These are phyloP conservation scores for Backusella circina DNA, from an alignment of 192 early-diverging fungal genomes.

Conservation along the genomic window DNA sequence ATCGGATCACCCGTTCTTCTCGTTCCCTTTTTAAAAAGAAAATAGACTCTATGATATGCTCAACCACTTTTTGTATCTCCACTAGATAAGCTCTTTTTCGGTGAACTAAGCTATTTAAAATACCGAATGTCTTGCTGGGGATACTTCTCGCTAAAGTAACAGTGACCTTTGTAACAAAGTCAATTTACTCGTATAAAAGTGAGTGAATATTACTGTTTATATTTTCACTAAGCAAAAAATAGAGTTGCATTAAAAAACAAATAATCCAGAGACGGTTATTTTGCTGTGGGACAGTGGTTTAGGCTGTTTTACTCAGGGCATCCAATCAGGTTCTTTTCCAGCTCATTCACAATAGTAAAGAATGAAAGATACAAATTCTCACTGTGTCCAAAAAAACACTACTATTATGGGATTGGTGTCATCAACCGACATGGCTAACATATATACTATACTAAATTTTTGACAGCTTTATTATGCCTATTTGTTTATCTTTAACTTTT, in stretches of 20 bases:
- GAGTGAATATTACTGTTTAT: neutral
- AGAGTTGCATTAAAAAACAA: neutral
- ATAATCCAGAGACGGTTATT: neutral
- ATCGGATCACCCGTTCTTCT: neutral
- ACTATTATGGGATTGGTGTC: too few species aligned
- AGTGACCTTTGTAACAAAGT: neutral
- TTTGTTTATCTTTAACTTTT: too few species aligned
- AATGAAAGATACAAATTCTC: too few species aligned
- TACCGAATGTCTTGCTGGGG: neutral
- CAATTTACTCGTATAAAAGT: neutral
- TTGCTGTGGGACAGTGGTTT: neutral
- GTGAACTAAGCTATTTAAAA: neutral
- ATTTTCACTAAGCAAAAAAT: neutral
- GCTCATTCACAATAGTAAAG: too few species aligned
- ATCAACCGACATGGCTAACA: too few species aligned
- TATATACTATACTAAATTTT: too few species aligned
- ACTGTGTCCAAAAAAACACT: too few species aligned
- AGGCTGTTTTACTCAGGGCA: neutral
- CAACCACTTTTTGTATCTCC: neutral
- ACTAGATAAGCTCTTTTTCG: neutral
- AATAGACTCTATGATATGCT: neutral
- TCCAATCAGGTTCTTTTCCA: neutral
- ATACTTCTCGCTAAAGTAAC: neutral
- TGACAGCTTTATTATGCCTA: too few species aligned
- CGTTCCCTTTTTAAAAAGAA: neutral